A percentile compares a stretch with the other conserved stretches of the same genome.
phyloP scores from a whole-genome alignment of 116 monocot genomes.

The Posidonia oceanica region DNA sequence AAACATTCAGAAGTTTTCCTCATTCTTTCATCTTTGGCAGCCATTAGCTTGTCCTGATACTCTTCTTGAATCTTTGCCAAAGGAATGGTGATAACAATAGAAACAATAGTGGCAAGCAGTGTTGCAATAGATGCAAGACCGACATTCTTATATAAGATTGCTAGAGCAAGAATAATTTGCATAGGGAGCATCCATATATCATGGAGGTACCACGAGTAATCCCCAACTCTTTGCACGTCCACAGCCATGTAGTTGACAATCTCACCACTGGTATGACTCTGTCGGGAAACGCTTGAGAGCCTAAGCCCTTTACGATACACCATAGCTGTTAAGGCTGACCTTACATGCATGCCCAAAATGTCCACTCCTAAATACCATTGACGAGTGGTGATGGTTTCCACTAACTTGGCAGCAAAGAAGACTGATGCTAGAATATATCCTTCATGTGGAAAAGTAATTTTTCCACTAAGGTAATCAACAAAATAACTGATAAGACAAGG shows the following conservation, averaged over 20 bases:
- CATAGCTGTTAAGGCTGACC: conserved; percentile 88
- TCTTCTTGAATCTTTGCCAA: conserved; percentile 72
- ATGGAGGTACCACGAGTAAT: conserved; percentile 94
- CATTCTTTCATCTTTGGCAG: conserved; percentile 84
- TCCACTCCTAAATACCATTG: conserved; percentile 96
- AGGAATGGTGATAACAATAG: conserved; percentile 73
- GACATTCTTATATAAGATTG: conserved; percentile 83
- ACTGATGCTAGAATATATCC: conserved; percentile 72
- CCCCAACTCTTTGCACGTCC: conserved; percentile 97
- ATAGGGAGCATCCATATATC: conserved; percentile 98
- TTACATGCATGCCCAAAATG: conserved; percentile 94
- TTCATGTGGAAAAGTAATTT: conserved; percentile 51
- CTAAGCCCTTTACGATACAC: conserved; percentile 86
- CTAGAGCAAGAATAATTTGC: conserved; percentile 80
- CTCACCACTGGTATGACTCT: conserved; percentile 89
- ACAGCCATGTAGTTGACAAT: conserved; percentile 99
- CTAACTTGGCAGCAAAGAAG: conserved; percentile 72
- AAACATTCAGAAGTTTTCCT: conserved; percentile 79
- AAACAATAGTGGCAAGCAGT: conserved; percentile 63
- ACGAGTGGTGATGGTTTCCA: conserved; percentile 66
- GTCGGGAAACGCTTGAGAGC: conserved; percentile 63
- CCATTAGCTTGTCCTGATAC: conserved; percentile 80
- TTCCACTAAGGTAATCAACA: conserved; percentile 86
- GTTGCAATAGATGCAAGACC: conserved; percentile 78
- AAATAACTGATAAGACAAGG: conserved; percentile 85